Percentiles rank a stretch among this genome's conserved stretches.
phyloP scores from a whole-genome alignment of 2,329 filamentous ascomycete genomes.

The Alternaria arborescens region DNA sequence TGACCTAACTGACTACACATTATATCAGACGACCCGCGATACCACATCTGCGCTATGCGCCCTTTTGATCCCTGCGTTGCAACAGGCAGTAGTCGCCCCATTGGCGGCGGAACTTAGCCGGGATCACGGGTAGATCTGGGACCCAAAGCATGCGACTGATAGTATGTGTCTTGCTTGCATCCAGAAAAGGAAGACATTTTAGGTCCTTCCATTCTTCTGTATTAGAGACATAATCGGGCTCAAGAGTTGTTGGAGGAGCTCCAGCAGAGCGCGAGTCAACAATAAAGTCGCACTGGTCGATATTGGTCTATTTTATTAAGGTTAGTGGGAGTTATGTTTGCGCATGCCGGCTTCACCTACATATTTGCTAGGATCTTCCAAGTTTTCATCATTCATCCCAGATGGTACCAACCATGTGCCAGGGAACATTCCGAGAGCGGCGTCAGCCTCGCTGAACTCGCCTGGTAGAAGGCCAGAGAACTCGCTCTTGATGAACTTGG shows the following conservation, averaged over 20 bases:
- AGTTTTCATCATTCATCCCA: constrained; percentile 92
- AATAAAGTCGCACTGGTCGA: constrained; percentile 79
- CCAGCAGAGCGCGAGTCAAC: constrained; percentile 84
- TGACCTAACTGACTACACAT: neutral
- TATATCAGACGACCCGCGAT: too few relatives aligned
- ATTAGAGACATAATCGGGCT: constrained; percentile 83
- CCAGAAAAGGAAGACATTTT: constrained; percentile 80
- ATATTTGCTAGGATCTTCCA: constrained; percentile 88
- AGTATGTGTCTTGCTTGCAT: constrained; percentile 75
- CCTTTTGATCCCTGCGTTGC: constrained; percentile 54
- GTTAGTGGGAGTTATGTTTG: constrained; percentile 20
- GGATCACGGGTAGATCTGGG: constrained; percentile 74
- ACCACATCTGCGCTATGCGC: neutral
- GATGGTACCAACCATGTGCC: constrained; percentile 84
- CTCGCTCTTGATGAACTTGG: constrained; percentile 90
- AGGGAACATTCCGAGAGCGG: constrained; percentile 75
- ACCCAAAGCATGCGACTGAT: constrained; percentile 83
- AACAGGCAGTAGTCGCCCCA: constrained; percentile 93
- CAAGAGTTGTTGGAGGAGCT: constrained; percentile 67
- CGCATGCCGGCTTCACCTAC: constrained; percentile 54
- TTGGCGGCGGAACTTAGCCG: constrained; percentile 72
- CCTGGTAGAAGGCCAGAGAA: constrained; percentile 90
- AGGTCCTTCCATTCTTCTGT: constrained; percentile 78
- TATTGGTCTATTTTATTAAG: constrained; percentile 62
- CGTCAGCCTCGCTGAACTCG: constrained; percentile 80